Evolutionary conservation across 176 grass and related monocot species (phyloP), one percentile per base, ranked within the genome.

Genomic region (Musa troglodytarum): DNA sequence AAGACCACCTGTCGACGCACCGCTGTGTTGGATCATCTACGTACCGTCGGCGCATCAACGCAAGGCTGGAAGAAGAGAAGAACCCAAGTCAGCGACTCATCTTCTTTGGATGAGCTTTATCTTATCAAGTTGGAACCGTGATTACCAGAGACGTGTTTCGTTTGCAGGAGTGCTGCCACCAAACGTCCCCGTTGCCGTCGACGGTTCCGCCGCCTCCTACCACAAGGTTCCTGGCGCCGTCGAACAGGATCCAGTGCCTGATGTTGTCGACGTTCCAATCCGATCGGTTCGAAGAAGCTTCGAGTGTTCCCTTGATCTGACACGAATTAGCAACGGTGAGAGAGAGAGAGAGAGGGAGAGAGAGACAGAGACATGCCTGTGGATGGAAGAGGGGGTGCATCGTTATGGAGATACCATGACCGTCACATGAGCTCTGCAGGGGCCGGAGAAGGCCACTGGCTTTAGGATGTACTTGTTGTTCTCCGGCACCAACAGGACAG

Each of bases 151-250:
- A 90, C 63, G 49, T 49, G 68, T 92, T 76, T 73, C 57, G 67
- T 59, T 92, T 92, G 81, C 89, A 92, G 0, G 89, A 96, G 29
- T 88, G 84, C 69, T 69, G 75, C 92, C 92, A 96, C 92, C 92
- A 96, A 3, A 84, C 70, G 5, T 84, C 55, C 5, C 92, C 92
- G 34, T 89, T 87, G 5, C 92, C 92, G 1, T 92, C 78, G 58
- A 96, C 56, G 9, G 83, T 86, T 2, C 89, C 92, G 26, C 89
- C 83, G 14, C 87, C 92, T 8, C 68, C 68, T 56, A 96, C 87
- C 8, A 13, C 73, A 20, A 96, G 73, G 53, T 58, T 34, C 1
- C 68, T 81, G 63, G 83, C 17, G 72, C 49, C 29, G 24, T 76
- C 81, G 69, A 96, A 96, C 23, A 65, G 72, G 73, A 96, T 92